These are phyloP conservation scores for Amylocystis lapponica DNA, from an alignment of 768 basidiomycete genomes.

Conservation along the genomic window DNA sequence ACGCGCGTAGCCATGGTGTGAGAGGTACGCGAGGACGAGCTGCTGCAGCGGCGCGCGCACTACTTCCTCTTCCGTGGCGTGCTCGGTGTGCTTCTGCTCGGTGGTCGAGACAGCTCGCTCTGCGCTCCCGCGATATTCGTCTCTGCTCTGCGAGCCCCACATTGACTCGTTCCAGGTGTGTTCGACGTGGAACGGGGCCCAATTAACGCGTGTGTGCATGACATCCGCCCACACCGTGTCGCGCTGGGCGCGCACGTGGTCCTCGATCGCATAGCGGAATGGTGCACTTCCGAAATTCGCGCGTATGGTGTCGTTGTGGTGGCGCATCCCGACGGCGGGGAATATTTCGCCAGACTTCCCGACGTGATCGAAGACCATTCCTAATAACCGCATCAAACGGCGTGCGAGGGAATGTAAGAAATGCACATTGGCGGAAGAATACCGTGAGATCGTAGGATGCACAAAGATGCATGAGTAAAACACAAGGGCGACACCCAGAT, in stretches of 20 bases:
- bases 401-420: slow-evolving; percentile 6
- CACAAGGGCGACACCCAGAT: neutral
- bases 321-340: slow-evolving; percentile 86
- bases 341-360: slow-evolving; percentile 45
- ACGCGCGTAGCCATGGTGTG: slow-evolving; percentile 78
- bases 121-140: slow-evolving; percentile 5
- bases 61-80: slow-evolving; percentile 32
- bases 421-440: slow-evolving; percentile 5
- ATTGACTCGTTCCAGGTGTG: slow-evolving; percentile 3
- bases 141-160: neutral
- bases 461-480: too few species aligned
- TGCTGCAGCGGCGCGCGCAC: slow-evolving; percentile 59
- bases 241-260: slow-evolving; percentile 69
- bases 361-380: slow-evolving; percentile 60
- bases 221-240: slow-evolving; percentile 64
- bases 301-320: slow-evolving; percentile 68
- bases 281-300: slow-evolving; percentile 86
- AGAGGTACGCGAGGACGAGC: slow-evolving; percentile 73
- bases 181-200: too few species aligned
- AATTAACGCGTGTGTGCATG: slow-evolving; percentile 48
- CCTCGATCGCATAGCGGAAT: slow-evolving; percentile 89
- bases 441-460: too few species aligned
- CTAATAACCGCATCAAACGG: slow-evolving; percentile 29
- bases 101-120: neutral
- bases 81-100: neutral